A percentile compares a stretch with the other conserved stretches of the same genome.
These are phyloP conservation scores for Balakata baccata DNA, from an alignment of 345 rosid genomes.

Conservation along the genomic window DNA sequence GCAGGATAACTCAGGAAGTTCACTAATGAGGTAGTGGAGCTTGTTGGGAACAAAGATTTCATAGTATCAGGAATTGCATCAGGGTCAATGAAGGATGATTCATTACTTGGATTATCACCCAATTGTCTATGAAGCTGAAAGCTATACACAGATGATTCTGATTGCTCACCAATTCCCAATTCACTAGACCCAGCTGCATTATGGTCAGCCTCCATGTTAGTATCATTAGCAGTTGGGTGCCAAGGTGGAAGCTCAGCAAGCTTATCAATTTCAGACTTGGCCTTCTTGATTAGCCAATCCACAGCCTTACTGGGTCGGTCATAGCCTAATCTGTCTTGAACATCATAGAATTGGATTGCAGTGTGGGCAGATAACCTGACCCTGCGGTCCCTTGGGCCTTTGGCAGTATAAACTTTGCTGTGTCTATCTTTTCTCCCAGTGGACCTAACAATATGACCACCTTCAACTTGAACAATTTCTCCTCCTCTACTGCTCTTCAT, in stretches of 20 bases:
- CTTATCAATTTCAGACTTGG: conserved; percentile 68
- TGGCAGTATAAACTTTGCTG: conserved; percentile 76
- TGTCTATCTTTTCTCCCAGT: conserved; percentile 78
- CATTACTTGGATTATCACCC: conserved; percentile 30
- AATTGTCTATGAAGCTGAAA: conserved; percentile 43
- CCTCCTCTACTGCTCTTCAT: conserved; percentile 47
- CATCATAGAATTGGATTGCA: conserved; percentile 84
- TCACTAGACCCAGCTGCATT: conserved; percentile 31
- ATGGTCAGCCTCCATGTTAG: conserved; percentile 19
- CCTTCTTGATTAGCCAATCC: conserved; percentile 85
- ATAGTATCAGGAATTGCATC: conserved; percentile 45
- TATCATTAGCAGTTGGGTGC: conserved; percentile 14
- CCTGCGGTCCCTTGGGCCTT: conserved; percentile 76
- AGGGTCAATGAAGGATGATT: conserved; percentile 34
- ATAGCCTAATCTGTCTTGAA: conserved; percentile 79
- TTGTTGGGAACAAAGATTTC: conserved; percentile 67
- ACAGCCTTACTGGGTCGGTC: conserved; percentile 90
- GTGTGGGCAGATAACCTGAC: conserved; percentile 82
- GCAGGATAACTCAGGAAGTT: conserved; percentile 58
- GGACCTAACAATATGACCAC: conserved; percentile 74
- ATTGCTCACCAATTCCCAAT: conserved; percentile 33
- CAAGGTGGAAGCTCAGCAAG: conserved; percentile 54
- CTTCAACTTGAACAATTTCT: conserved; percentile 71
- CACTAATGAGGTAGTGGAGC: conserved; percentile 43
- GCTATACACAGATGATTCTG: conserved; percentile 42